A percentile compares a stretch with the other conserved stretches of the same genome.
Conservation (phyloP, 768 basidiomycete species). For the Lentinula detonsa region DNA sequence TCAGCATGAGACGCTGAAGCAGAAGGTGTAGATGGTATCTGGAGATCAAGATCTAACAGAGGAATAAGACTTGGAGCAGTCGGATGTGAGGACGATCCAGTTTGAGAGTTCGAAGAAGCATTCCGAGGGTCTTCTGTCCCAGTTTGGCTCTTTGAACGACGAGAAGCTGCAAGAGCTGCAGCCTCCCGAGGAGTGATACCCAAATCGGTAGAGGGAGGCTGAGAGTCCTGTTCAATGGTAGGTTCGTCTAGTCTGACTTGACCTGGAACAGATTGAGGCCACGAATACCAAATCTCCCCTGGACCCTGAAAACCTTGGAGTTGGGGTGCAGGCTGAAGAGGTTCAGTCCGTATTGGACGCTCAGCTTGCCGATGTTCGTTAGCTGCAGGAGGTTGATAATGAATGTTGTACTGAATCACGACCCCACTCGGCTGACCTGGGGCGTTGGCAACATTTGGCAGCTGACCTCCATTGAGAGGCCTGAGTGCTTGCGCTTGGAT, state of each 20-base stretch:
- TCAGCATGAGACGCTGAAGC: not conserved
- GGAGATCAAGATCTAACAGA: constrained; percentile 26
- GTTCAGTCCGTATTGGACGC: constrained; percentile 24
- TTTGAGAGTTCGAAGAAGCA: not conserved
- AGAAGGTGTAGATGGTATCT: not conserved
- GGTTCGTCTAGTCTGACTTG: not conserved
- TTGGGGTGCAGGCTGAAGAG: constrained; percentile 42
- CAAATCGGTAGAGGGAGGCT: constrained; percentile 6
- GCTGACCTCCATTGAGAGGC: constrained; percentile 24
- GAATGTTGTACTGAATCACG: constrained; percentile 61
- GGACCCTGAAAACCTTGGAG: constrained; percentile 63
- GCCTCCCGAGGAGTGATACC: constrained; percentile 35
- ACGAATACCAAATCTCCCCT: constrained; percentile 59
- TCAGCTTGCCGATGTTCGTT: constrained; percentile 22
- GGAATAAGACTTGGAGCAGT: constrained; percentile 27
- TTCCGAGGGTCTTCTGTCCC: not conserved
- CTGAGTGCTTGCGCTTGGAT: constrained; percentile 39
- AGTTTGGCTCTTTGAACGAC: constrained; percentile 30
- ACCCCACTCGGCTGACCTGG: constrained; percentile 41
- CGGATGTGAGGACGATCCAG: not conserved
- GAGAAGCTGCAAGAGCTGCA: constrained; percentile 64
- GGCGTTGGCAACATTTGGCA: constrained; percentile 25
- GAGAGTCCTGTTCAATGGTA: not conserved
- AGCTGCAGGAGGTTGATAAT: constrained; percentile 32
- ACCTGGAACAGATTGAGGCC: constrained; percentile 28